Conservation (phyloP, 2,329 filamentous ascomycete species). For the Reticulascus tulasneorum region DNA sequence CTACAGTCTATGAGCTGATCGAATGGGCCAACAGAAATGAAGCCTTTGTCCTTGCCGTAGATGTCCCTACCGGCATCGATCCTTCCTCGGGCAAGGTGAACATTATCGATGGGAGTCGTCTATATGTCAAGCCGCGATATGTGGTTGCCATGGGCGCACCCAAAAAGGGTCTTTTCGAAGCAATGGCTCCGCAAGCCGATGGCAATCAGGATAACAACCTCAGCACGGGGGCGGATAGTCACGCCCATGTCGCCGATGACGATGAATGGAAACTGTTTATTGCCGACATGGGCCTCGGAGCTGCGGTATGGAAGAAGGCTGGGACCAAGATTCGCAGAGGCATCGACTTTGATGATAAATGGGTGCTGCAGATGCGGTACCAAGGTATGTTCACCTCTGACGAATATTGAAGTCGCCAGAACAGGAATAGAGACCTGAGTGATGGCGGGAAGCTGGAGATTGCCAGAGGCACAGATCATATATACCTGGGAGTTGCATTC, state of each 20-base stretch:
- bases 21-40: slow-evolving; percentile 90
- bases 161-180: slow-evolving; percentile 77
- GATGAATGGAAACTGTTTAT: slow-evolving; percentile 77
- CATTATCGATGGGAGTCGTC: slow-evolving; percentile 67
- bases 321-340: slow-evolving; percentile 77
- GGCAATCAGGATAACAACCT: slow-evolving; percentile 2
- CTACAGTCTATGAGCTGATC: slow-evolving; percentile 82
- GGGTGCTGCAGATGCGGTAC: slow-evolving; percentile 71
- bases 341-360: slow-evolving; percentile 82
- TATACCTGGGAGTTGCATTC: too few relatives aligned
- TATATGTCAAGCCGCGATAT: slow-evolving; percentile 78
- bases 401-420: too few relatives aligned
- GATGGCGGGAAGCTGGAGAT: too few relatives aligned
- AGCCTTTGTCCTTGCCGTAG: slow-evolving; percentile 79
- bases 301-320: slow-evolving; percentile 79
- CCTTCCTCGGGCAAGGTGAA: slow-evolving; percentile 67
- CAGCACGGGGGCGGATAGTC: slow-evolving; percentile 11
- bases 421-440: too few relatives aligned
- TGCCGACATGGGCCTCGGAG: slow-evolving; percentile 80
- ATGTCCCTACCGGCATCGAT: slow-evolving; percentile 85
- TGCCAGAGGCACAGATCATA: too few relatives aligned
- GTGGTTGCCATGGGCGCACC: slow-evolving; percentile 85
- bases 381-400: too few relatives aligned
- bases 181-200: slow-evolving; percentile 59
- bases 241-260: slow-evolving; percentile 32